Percentiles rank a stretch among this genome's conserved stretches.
Evolutionary conservation across 768 basidiomycete genomes (phyloP).

Genomic region (Phylloporus scabripes): DNA sequence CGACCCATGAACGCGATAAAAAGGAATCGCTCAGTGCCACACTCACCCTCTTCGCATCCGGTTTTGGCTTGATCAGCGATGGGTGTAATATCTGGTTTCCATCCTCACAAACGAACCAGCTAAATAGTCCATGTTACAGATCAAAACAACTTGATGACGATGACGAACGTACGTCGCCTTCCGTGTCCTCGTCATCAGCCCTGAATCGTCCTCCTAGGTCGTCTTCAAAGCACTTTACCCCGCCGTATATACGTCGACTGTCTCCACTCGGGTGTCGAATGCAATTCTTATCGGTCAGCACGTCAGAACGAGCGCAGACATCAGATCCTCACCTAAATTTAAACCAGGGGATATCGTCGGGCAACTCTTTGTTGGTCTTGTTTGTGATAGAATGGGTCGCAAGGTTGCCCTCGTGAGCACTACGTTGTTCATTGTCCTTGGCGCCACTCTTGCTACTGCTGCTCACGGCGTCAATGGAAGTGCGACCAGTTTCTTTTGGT

Average conservation of each 20-base stretch:
- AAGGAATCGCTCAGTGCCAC: constrained; percentile 49
- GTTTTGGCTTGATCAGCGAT: constrained; percentile 60
- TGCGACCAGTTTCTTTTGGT: constrained; percentile 62
- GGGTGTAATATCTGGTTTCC: constrained; percentile 38
- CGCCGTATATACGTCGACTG: constrained; percentile 47
- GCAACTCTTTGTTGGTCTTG: constrained; percentile 55
- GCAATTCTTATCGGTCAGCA: constrained; percentile 59
- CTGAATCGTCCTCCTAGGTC: constrained; percentile 37
- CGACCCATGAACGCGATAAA: constrained; percentile 9
- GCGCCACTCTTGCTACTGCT: constrained; percentile 63
- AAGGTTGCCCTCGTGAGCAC: constrained; percentile 67
- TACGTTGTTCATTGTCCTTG: constrained; percentile 62
- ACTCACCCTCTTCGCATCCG: constrained; percentile 59
- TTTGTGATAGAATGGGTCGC: constrained; percentile 66
- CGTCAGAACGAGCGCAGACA: neutral
- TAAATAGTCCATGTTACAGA: constrained; percentile 33
- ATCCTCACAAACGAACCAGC: neutral
- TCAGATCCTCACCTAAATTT: neutral
- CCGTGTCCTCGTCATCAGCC: neutral
- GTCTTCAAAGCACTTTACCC: constrained; percentile 62
- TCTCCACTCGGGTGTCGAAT: constrained; percentile 68
- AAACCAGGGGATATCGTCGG: constrained; percentile 53
- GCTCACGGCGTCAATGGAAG: constrained; percentile 57
- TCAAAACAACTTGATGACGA: constrained; percentile 66
- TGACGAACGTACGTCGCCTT: constrained; percentile 46